Conservation (phyloP, 164 flowering plant genomes). For the Paratinospora sagittata region DNA sequence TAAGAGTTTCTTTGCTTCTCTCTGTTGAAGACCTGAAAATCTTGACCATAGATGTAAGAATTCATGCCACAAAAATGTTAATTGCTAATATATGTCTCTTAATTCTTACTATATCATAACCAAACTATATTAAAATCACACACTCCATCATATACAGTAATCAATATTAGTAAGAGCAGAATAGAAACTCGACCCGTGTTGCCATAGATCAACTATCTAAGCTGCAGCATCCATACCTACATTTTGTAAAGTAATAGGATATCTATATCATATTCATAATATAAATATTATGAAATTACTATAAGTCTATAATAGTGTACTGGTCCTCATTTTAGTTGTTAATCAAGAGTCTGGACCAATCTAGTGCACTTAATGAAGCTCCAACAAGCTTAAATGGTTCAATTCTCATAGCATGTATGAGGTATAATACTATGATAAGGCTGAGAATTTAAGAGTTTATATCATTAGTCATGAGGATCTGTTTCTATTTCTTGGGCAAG, state of each 20-base stretch:
- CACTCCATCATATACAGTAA: not conserved
- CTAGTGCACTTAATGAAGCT: slow-evolving; percentile 7
- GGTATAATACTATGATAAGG: not conserved
- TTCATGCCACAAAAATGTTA: not conserved
- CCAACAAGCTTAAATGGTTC: slow-evolving; percentile 9
- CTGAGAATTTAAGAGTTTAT: not conserved
- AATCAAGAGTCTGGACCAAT: not conserved
- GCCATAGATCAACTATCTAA: not conserved
- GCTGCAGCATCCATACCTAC: not conserved
- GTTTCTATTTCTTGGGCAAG: slow-evolving; percentile 67
- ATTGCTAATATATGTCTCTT: not conserved
- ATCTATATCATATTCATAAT: not conserved
- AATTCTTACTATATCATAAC: not conserved
- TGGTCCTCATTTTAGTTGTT: not conserved
- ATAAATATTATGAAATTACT: not conserved
- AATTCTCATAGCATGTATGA: slow-evolving; percentile 6
- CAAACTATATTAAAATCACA: not conserved
- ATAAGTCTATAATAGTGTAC: not conserved
- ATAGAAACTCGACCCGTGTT: not conserved
- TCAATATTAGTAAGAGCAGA: not conserved
- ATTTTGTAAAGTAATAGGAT: not conserved
- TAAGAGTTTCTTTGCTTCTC: too few species aligned
- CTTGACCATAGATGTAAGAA: not conserved
- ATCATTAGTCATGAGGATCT: slow-evolving; percentile 20
- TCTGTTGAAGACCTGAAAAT: too few species aligned